Percentiles rank a stretch among this genome's conserved stretches.
Conservation (phyloP, 139 green algal genomes). For the Coelastrella sp. region DNA sequence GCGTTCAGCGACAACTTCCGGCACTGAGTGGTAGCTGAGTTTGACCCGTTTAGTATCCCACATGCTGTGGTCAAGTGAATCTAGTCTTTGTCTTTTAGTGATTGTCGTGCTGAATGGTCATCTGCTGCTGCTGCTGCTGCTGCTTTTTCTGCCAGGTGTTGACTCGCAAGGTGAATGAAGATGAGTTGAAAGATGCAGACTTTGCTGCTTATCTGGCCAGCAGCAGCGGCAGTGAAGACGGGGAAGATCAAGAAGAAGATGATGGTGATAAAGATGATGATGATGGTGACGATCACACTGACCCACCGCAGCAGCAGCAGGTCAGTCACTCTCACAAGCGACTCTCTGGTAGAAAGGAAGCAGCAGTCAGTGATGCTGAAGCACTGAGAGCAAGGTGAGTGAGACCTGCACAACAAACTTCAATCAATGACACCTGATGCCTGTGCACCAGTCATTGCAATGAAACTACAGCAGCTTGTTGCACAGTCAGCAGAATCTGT, state of each 20-base stretch:
- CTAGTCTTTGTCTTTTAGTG: not conserved
- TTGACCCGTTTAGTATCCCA: not conserved
- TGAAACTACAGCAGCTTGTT: no score
- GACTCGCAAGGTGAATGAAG: slow-evolving; percentile 73
- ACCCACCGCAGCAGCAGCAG: slow-evolving; percentile 36
- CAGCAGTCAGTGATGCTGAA: slow-evolving; percentile 47
- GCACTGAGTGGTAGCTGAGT: not conserved
- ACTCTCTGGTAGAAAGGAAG: not conserved
- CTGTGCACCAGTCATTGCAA: no score
- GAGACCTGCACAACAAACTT: no score
- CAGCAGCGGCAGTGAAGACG: slow-evolving; percentile 49
- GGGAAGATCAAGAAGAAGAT: slow-evolving; percentile 43
- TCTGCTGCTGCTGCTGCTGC: not conserved
- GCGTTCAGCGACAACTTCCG: no score
- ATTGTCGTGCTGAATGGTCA: not conserved
- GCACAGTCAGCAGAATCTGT: no score
- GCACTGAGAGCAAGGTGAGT: slow-evolving; percentile 57
- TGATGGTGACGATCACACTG: slow-evolving; percentile 43
- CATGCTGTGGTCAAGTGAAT: not conserved
- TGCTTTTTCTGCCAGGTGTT: no score
- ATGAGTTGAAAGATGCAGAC: slow-evolving; percentile 91
- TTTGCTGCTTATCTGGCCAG: slow-evolving; percentile 85
- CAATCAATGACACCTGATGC: no score
- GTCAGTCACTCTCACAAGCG: no score
- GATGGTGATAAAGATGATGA: slow-evolving; percentile 65